These are phyloP conservation scores for Boletales sp. DNA, from an alignment of 768 basidiomycete species.

Conservation along the genomic window DNA sequence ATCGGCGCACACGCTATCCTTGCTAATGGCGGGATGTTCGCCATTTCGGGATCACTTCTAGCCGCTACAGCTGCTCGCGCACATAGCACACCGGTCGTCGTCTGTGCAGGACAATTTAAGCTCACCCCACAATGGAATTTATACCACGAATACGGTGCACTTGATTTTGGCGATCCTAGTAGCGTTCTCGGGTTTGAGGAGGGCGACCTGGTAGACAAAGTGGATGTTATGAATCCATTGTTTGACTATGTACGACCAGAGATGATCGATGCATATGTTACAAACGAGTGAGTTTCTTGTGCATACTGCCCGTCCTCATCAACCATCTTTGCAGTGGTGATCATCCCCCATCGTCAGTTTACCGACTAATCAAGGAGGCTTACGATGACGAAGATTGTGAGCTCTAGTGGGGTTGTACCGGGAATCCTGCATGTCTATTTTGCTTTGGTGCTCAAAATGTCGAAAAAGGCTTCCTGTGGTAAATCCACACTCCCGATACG, in stretches of 20 bases:
- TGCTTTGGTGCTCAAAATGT: constrained; percentile 68
- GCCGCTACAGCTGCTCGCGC: constrained; percentile 84
- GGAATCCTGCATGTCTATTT: constrained; percentile 11
- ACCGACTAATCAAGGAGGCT: constrained; percentile 87
- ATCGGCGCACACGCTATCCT: constrained; percentile 94
- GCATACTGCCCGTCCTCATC: not conserved
- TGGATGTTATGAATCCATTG: constrained; percentile 93
- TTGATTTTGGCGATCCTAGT: constrained; percentile 73
- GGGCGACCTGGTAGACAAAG: constrained; percentile 75
- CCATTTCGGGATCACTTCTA: constrained; percentile 78
- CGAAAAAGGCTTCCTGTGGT: constrained; percentile 95
- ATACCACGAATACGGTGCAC: constrained; percentile 81
- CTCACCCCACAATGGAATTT: constrained; percentile 88
- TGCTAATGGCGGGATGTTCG: constrained; percentile 95
- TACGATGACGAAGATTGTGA: constrained; percentile 95
- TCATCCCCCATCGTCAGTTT: constrained; percentile 93
- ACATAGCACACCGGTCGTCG: constrained; percentile 89
- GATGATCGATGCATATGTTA: constrained; percentile 89
- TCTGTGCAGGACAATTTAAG: constrained; percentile 96
- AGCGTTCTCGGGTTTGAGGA: constrained; percentile 72
- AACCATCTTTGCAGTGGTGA: constrained; percentile 63
- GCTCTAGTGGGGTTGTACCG: constrained; percentile 31
- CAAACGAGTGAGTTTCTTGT: constrained; percentile 79
- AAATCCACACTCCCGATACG: constrained; percentile 83
- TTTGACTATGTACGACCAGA: constrained; percentile 95